These are phyloP conservation scores for Hygrophorus russula DNA, from an alignment of 768 basidiomycete species.

Conservation along the genomic window DNA sequence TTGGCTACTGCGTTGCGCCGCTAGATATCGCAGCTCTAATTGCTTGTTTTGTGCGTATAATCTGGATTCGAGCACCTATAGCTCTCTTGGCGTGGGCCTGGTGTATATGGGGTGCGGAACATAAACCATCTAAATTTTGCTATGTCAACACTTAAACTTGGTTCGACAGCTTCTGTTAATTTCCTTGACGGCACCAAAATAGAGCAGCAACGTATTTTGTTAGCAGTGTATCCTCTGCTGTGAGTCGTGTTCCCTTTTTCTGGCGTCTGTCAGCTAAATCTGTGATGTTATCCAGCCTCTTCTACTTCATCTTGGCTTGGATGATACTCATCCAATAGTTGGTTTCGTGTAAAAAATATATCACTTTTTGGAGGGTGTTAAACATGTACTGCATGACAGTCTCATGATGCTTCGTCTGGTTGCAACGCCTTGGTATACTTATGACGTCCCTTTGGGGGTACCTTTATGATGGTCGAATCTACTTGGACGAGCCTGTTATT, in stretches of 20 bases:
- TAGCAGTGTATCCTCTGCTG: constrained; percentile 96
- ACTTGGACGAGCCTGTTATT: constrained; percentile 3
- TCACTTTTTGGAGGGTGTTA: constrained; percentile 14
- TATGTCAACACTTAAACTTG: background rate
- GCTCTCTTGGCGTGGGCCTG: constrained; percentile 86
- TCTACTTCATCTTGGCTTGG: constrained; percentile 93
- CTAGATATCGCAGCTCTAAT: constrained; percentile 85
- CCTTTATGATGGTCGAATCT: background rate
- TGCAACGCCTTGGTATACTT: too few species aligned
- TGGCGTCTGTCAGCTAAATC: constrained; percentile 1
- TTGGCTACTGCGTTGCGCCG: constrained; percentile 94
- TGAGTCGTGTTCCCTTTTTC: constrained; percentile 25
- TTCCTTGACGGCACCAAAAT: constrained; percentile 94
- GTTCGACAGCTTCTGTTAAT: constrained; percentile 70
- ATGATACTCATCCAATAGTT: constrained; percentile 87
- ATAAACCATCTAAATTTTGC: too few species aligned
- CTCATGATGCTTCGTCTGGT: background rate
- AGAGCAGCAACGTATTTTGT: constrained; percentile 76
- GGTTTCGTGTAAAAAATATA: background rate
- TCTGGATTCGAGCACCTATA: constrained; percentile 82
- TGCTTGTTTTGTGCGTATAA: constrained; percentile 71
- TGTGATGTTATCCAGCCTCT: constrained; percentile 38
- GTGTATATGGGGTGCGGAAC: constrained; percentile 86
- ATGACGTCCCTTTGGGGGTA: too few species aligned
- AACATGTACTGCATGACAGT: constrained; percentile 75